Conservation (phyloP, 139 green algal species). For the Chlorella sorokiniana region DNA sequence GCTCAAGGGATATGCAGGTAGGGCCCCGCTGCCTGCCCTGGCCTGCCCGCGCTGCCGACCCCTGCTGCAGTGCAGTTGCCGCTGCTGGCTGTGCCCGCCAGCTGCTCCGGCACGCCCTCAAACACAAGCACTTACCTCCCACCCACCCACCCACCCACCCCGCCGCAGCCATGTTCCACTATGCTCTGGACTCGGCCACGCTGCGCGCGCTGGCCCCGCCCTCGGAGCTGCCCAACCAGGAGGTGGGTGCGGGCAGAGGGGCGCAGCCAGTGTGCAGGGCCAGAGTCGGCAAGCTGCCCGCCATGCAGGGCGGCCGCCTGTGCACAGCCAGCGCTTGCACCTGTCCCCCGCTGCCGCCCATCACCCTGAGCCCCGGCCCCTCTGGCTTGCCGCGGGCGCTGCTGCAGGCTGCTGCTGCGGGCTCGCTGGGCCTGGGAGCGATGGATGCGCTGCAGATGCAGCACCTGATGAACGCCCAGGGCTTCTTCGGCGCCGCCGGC, state of each 20-base stretch:
- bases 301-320: no score
- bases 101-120: no score
- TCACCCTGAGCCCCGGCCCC: no score
- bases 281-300: no score
- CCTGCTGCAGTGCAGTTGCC: background rate
- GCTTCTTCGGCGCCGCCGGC: background rate
- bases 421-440: background rate
- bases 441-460: constrained; percentile 20
- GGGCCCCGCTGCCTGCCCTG: background rate
- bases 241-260: background rate
- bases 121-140: background rate
- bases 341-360: no score
- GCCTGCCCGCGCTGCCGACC: background rate
- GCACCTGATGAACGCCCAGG: constrained; percentile 20
- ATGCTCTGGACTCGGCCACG: constrained; percentile 22
- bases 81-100: background rate
- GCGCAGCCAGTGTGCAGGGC: background rate
- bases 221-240: constrained; percentile 5
- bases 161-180: constrained; percentile 37
- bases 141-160: background rate
- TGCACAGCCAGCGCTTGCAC: no score
- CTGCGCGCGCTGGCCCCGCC: constrained; percentile 14
- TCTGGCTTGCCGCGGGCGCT: no score
- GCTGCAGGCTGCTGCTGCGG: background rate
- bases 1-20: constrained; percentile 39